These are phyloP conservation scores for Rhodotorula taiwanensis DNA, from an alignment of 768 basidiomycete species.

Conservation along the genomic window DNA sequence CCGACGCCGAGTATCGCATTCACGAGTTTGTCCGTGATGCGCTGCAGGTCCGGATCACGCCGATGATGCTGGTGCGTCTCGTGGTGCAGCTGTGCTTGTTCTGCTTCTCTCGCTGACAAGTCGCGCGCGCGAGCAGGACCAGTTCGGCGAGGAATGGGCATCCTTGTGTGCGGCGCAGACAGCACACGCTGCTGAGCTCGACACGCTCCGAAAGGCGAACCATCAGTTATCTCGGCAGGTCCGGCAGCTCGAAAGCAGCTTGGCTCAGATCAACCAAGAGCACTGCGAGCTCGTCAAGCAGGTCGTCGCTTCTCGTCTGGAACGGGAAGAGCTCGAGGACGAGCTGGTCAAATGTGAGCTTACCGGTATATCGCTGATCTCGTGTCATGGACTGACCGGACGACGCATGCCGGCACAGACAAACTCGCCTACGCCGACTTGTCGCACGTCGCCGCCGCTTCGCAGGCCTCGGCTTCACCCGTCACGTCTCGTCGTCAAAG, in stretches of 20 bases:
- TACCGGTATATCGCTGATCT: slow-evolving; percentile 54
- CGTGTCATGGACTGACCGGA: neutral
- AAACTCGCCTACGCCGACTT: slow-evolving; percentile 37
- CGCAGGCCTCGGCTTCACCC: slow-evolving; percentile 17
- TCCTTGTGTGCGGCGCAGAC: slow-evolving; percentile 47
- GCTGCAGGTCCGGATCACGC: slow-evolving; percentile 75
- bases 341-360: slow-evolving; percentile 93
- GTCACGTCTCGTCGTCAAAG: slow-evolving; percentile 11
- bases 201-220: slow-evolving; percentile 72
- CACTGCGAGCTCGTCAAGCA: slow-evolving; percentile 59
- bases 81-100: neutral
- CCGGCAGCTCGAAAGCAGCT: slow-evolving; percentile 66
- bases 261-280: slow-evolving; percentile 73
- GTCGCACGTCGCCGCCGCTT: slow-evolving; percentile 15
- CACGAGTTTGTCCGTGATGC: slow-evolving; percentile 84
- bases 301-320: slow-evolving; percentile 77
- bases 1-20: slow-evolving; percentile 53
- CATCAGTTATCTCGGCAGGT: slow-evolving; percentile 67
- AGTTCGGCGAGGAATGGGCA: slow-evolving; percentile 35
- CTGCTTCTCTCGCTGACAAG: neutral
- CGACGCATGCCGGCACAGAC: slow-evolving; percentile 9
- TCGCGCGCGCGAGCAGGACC: slow-evolving; percentile 20
- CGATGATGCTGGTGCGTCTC: slow-evolving; percentile 70
- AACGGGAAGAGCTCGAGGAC: slow-evolving; percentile 85
- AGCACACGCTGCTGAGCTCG: slow-evolving; percentile 76